A percentile compares a stretch with the other conserved stretches of the same genome.
Evolutionary conservation across 2,329 filamentous ascomycete species (phyloP).

Genomic region (Cordyceps tenuipes): DNA sequence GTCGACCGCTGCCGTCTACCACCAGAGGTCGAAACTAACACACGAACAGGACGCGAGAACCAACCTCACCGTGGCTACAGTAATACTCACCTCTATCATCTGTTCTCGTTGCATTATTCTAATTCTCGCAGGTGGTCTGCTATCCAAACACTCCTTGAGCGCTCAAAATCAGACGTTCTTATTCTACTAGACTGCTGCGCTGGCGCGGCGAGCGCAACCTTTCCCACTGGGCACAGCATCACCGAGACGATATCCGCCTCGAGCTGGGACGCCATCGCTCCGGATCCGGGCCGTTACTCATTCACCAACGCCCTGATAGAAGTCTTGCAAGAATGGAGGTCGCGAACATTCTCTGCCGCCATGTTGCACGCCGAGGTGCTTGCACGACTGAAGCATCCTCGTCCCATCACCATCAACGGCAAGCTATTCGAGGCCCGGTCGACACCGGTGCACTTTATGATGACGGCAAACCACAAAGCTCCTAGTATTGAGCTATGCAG

Average conservation of each 20-base stretch:
- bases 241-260: conserved; percentile 55
- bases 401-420: conserved; percentile 49
- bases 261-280: conserved; percentile 53
- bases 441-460: conserved; percentile 55
- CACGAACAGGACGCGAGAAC: conserved; percentile 35
- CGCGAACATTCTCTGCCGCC: conserved; percentile 47
- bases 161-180: conserved; percentile 48
- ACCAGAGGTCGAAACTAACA: conserved; percentile 10
- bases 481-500: conserved; percentile 48
- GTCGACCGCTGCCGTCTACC: not conserved
- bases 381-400: conserved; percentile 51
- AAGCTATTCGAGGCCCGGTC: conserved; percentile 49
- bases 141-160: conserved; percentile 50
- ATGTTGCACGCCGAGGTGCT: conserved; percentile 54
- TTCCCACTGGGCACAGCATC: conserved; percentile 49
- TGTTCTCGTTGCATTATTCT: not conserved
- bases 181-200: conserved; percentile 53
- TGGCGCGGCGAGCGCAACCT: conserved; percentile 51
- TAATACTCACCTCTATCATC: conserved; percentile 20
- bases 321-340: conserved; percentile 48
- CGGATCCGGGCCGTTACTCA: conserved; percentile 50
- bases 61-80: conserved; percentile 48
- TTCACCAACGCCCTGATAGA: conserved; percentile 53
- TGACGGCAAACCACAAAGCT: conserved; percentile 51
- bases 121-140: conserved; percentile 42